phyloP scores from a whole-genome alignment of 441 rosid genomes.

The Adansonia madagascariensis region DNA sequence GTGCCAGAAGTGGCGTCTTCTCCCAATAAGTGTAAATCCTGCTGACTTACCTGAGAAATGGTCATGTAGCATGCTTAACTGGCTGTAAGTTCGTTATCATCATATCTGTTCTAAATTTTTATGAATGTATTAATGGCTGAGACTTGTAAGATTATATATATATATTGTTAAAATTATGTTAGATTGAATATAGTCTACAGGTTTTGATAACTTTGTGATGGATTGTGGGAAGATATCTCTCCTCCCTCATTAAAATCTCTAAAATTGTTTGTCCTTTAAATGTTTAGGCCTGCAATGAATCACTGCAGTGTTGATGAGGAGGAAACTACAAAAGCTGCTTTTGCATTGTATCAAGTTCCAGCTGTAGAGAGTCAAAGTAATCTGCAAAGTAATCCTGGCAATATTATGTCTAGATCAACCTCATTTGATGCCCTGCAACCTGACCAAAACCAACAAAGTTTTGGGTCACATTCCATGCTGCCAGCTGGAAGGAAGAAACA shows the following conservation, averaged over 20 bases:
- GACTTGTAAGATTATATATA: neutral
- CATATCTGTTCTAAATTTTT: constrained; percentile 5
- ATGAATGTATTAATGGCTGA: constrained; percentile 1
- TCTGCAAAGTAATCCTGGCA: constrained; percentile 46
- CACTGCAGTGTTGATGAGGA: constrained; percentile 72
- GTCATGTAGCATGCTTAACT: constrained; percentile 90
- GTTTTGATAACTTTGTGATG: constrained; percentile 13
- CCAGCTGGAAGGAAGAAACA: constrained; percentile 53
- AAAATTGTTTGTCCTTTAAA: constrained; percentile 33
- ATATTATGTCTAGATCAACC: constrained; percentile 27
- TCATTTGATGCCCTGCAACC: constrained; percentile 36
- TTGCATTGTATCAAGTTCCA: constrained; percentile 53
- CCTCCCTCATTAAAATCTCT: constrained; percentile 30
- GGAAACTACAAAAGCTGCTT: constrained; percentile 72
- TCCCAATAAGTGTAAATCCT: constrained; percentile 70
- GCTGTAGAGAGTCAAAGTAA: constrained; percentile 49
- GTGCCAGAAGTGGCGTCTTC: constrained; percentile 93
- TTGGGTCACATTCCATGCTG: constrained; percentile 35
- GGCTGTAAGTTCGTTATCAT: constrained; percentile 82
- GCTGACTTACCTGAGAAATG: constrained; percentile 85
- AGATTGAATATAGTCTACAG: neutral
- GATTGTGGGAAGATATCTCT: constrained; percentile 7
- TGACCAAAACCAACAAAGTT: constrained; percentile 38
- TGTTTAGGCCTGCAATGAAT: constrained; percentile 85
- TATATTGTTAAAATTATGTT: neutral